Evolutionary conservation across 2,329 filamentous ascomycete genomes (phyloP), one percentile per base, ranked within the genome.

Genomic region (Aspergillus fischeri): DNA sequence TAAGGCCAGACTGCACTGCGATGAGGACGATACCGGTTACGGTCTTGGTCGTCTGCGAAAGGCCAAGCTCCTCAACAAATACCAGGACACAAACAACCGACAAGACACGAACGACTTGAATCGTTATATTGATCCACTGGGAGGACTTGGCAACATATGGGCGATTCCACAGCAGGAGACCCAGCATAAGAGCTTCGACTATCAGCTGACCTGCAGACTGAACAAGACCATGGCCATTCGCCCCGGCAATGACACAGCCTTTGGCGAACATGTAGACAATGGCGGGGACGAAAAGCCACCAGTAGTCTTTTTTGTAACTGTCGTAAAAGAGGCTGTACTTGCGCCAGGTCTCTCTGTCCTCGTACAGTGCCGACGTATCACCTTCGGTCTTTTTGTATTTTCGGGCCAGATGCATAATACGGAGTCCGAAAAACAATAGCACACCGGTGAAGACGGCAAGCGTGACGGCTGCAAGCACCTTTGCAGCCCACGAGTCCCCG

Each of bases 251-350:
- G 57, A 93, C 86, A 60, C 86, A 88, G 54, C 93, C 92, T 78
- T 94, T 94, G 70, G 86, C 87, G 70, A 97, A 92, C 80, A 92
- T 89, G 80, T 97, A 97, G 62, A 92, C 60, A 68, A 97, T 96
- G 60, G 84, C 81, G 0, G 94, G 94, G 14, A 97, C 83, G 71
- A 99, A 97, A 25, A 97, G 77, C 93, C 93, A 97, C 94, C 94
- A 99, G 79, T 93, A 96, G 66, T 87, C 86, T 75, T 90, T 91
- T 78, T 91, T 92, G 81, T 96, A 97, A 66, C 88, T 88, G 69
- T 97, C 94, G 79, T 99, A 99, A 78, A 99, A 97, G 60, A 97
- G 82, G 68, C 90, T 94, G 82, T 99, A 99, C 79, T 94, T 96
- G 73, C 91, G 83, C 92, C 94, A 97, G 44, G 88, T 87, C 57